Evolutionary conservation across 2,329 filamentous ascomycete species (phyloP).

Genomic region (Sporothrix pseudoabietina): DNA sequence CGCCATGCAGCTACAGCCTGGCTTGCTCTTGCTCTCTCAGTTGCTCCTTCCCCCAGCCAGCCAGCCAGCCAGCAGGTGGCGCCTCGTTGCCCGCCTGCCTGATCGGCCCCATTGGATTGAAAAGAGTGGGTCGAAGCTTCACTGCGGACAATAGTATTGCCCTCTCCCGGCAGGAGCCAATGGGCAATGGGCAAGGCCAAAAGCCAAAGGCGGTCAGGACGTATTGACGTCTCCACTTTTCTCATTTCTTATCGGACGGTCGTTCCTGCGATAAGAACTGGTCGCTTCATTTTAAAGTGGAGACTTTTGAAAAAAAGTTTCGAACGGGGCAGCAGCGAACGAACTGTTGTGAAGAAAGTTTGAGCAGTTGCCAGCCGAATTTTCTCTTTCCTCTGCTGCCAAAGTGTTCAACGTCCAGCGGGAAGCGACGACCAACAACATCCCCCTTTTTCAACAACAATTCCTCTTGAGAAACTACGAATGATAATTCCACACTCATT

Average conservation of each 20-base stretch:
- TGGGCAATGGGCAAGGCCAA: background rate
- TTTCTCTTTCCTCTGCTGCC: conserved; percentile 6
- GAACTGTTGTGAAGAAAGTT: conserved; percentile 22
- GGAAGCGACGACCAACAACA: background rate
- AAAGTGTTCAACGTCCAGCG: background rate
- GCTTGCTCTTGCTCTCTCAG: conserved; percentile 27
- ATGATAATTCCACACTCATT: background rate
- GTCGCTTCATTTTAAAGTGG: conserved; percentile 32
- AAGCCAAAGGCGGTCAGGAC: background rate
- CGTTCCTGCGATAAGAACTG: conserved; percentile 24
- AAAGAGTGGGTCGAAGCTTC: conserved; percentile 27
- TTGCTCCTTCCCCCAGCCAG: conserved; percentile 10
- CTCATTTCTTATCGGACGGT: conserved; percentile 24
- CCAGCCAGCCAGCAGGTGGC: background rate
- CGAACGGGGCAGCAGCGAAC: conserved; percentile 20
- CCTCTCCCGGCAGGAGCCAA: conserved; percentile 29
- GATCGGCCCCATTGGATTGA: background rate
- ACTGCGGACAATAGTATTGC: conserved; percentile 34
- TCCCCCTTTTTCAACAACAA: background rate
- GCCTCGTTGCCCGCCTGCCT: conserved; percentile 33
- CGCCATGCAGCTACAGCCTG: conserved; percentile 50
- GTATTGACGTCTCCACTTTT: conserved; percentile 12
- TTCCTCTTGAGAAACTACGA: background rate
- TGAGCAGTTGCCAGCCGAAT: conserved; percentile 21
- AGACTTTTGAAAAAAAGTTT: conserved; percentile 34